These are phyloP conservation scores for Colletotrichum theobromicola DNA, from an alignment of 2,329 filamentous ascomycete genomes.

Conservation along the genomic window DNA sequence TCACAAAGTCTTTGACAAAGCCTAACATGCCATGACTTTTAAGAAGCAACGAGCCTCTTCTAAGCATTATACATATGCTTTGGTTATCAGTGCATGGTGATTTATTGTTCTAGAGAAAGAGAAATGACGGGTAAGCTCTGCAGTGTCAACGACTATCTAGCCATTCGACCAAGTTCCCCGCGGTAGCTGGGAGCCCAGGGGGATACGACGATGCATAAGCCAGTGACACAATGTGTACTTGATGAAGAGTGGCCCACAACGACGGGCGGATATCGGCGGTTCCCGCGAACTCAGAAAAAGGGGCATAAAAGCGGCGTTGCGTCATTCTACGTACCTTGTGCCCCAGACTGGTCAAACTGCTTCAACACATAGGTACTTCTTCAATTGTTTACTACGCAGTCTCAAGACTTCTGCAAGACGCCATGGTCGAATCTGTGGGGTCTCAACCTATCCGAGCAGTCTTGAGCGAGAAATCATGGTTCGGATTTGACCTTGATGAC, in stretches of 20 bases:
- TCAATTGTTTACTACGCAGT: background rate
- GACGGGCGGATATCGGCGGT: background rate
- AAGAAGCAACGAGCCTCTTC: too few relatives aligned
- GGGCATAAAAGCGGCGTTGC: background rate
- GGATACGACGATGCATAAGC: too few relatives aligned
- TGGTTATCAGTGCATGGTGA: too few relatives aligned
- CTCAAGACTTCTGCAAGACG: background rate
- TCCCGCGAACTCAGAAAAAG: background rate
- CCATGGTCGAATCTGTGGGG: background rate
- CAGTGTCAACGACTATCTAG: too few relatives aligned
- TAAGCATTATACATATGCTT: too few relatives aligned
- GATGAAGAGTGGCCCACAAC: background rate
- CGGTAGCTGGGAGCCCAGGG: too few relatives aligned
- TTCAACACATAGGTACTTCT: background rate
- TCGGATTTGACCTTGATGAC: conserved; percentile 54
- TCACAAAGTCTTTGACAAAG: background rate
- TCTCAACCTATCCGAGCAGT: background rate
- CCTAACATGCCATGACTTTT: too few relatives aligned
- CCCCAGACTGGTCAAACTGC: background rate
- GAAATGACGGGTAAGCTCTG: too few relatives aligned
- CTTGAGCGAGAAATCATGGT: conserved; percentile 31
- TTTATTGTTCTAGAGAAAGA: too few relatives aligned
- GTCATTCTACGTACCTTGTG: background rate
- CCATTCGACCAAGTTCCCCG: too few relatives aligned
- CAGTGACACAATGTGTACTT: background rate